A percentile compares a stretch with the other conserved stretches of the same genome.
Evolutionary conservation across 2,329 filamentous ascomycete species (phyloP).

Genomic region (Rachicladosporium sp.): DNA sequence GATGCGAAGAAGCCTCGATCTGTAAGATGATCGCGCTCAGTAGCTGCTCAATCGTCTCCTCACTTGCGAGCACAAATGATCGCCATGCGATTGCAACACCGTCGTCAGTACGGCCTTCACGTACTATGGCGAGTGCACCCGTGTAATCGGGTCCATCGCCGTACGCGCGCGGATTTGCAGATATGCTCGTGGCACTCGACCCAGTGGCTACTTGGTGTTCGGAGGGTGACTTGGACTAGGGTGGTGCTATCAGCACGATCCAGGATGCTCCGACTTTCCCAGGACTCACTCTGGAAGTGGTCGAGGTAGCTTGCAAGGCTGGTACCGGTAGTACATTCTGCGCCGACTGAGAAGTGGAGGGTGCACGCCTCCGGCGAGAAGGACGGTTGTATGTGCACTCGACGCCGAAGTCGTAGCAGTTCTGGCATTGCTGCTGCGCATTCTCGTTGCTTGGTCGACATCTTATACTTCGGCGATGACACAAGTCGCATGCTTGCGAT

Average conservation of each 20-base stretch:
- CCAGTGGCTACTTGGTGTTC: conserved; percentile 1
- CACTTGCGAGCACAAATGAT: conserved; percentile 29
- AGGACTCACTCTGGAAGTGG: too few relatives aligned
- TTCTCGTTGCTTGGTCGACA: conserved; percentile 29
- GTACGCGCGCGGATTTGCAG: not conserved
- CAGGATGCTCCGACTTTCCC: too few relatives aligned
- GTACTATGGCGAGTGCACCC: conserved; percentile 12
- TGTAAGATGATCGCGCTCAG: conserved; percentile 32
- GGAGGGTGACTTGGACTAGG: conserved; percentile 3
- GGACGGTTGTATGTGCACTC: conserved; percentile 37
- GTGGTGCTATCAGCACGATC: too few relatives aligned
- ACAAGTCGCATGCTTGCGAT: conserved; percentile 34
- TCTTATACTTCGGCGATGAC: conserved; percentile 36
- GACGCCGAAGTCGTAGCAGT: conserved; percentile 38
- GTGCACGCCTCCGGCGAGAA: conserved; percentile 25
- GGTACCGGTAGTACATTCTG: conserved; percentile 15
- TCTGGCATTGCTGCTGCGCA: conserved; percentile 31
- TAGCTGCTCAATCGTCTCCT: conserved; percentile 27
- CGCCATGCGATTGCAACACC: conserved; percentile 25
- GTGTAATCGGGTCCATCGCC: conserved; percentile 8
- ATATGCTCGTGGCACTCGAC: too few relatives aligned
- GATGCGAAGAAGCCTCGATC: conserved; percentile 36
- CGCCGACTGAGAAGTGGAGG: conserved; percentile 7
- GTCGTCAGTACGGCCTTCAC: conserved; percentile 15
- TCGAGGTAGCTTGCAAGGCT: not conserved